Evolutionary conservation across 106 monocot species (phyloP).

Genomic region (Ottelia alismoides): DNA sequence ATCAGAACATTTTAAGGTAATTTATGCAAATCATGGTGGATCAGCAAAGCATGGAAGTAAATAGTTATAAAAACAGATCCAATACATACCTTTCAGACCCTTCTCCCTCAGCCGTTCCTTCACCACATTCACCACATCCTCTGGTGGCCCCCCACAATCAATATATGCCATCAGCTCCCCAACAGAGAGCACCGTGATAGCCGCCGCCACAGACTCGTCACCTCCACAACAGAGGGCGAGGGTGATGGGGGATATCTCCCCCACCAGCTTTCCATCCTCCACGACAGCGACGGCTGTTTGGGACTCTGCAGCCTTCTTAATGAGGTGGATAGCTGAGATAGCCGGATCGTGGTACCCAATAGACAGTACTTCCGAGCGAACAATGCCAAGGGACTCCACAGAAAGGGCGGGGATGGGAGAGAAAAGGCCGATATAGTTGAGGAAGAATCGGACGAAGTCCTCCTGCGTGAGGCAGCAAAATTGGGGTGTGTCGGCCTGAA

Average conservation of each 20-base stretch:
- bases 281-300: slow-evolving; percentile 51
- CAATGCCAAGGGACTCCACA: slow-evolving; percentile 35
- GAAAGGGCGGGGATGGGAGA: slow-evolving; percentile 32
- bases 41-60: too few relatives aligned
- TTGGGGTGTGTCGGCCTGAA: slow-evolving; percentile 1
- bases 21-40: too few relatives aligned
- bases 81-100: slow-evolving; percentile 39
- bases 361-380: slow-evolving; percentile 30
- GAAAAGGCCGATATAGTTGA: slow-evolving; percentile 54
- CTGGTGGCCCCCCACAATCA: too few relatives aligned
- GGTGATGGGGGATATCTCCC: slow-evolving; percentile 49
- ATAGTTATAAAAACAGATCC: too few relatives aligned
- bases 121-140: slow-evolving; percentile 16
- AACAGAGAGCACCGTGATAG: slow-evolving; percentile 39
- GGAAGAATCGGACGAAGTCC: too few relatives aligned
- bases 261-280: slow-evolving; percentile 37
- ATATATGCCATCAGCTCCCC: too few relatives aligned
- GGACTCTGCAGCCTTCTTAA: slow-evolving; percentile 25
- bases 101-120: slow-evolving; percentile 26
- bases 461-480: too few relatives aligned
- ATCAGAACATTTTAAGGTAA: too few relatives aligned
- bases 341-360: slow-evolving; percentile 32
- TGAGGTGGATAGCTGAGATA: slow-evolving; percentile 31
- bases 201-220: slow-evolving; percentile 42
- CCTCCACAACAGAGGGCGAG: slow-evolving; percentile 47